Conservation (phyloP, 805 yeast genomes). For the Saturnispora saitoi region DNA sequence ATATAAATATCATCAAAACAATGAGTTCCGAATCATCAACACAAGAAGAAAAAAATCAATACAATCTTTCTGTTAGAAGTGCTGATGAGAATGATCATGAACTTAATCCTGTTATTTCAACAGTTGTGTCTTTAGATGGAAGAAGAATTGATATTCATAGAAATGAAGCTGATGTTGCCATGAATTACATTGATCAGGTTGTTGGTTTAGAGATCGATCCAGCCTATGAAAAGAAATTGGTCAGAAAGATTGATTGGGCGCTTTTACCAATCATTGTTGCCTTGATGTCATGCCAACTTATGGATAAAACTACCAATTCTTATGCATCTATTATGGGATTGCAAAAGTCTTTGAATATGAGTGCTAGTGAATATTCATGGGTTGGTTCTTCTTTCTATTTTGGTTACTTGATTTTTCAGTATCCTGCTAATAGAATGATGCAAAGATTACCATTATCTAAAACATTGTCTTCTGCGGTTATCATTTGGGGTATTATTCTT, state of each 20-base stretch:
- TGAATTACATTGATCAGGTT: slow-evolving; percentile 9
- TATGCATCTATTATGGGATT: slow-evolving; percentile 54
- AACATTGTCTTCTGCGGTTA: slow-evolving; percentile 12
- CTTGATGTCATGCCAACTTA: slow-evolving; percentile 43
- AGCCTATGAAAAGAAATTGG: slow-evolving; percentile 5
- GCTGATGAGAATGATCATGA: slow-evolving; percentile 2
- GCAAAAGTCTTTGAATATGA: slow-evolving; percentile 39
- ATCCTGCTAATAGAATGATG: slow-evolving; percentile 38
- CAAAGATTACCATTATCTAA: slow-evolving; percentile 43
- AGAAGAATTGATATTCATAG: slow-evolving; percentile 8
- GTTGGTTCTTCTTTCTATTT: slow-evolving; percentile 24
- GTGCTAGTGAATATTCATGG: slow-evolving; percentile 31
- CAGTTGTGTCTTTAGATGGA: slow-evolving; percentile 11
- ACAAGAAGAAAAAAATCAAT: background rate
- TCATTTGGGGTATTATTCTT: slow-evolving; percentile 41
- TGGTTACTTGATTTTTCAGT: slow-evolving; percentile 46
- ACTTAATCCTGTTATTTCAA: slow-evolving; percentile 9
- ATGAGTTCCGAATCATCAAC: background rate
- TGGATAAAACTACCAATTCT: slow-evolving; percentile 50
- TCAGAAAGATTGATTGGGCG: slow-evolving; percentile 39
- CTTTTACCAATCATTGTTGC: slow-evolving; percentile 43
- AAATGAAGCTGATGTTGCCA: slow-evolving; percentile 13
- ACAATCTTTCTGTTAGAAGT: background rate
- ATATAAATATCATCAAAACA: background rate
- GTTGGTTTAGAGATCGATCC: slow-evolving; percentile 6